Conservation (phyloP, 441 rosid species). For the Populus tomentosa region DNA sequence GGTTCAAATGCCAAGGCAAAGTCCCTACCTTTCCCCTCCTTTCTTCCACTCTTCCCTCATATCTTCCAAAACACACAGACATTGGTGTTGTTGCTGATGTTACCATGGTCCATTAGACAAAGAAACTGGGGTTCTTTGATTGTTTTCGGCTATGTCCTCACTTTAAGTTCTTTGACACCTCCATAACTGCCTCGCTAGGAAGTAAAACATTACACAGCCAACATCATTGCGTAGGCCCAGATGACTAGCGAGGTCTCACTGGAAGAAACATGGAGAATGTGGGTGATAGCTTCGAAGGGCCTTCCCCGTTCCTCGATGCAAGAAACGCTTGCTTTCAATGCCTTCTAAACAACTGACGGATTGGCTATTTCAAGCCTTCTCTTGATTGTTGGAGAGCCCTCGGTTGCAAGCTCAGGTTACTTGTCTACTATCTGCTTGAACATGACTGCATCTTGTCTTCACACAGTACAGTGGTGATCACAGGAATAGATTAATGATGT, state of each 20-base stretch:
- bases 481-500: too few relatives aligned
- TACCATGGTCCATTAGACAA: slow-evolving; percentile 74
- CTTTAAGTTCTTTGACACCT: slow-evolving; percentile 78
- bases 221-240: slow-evolving; percentile 72
- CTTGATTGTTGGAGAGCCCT: slow-evolving; percentile 72
- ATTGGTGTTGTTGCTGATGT: slow-evolving; percentile 69
- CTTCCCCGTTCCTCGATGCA: slow-evolving; percentile 84
- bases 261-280: slow-evolving; percentile 77
- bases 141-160: slow-evolving; percentile 90
- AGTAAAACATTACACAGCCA: slow-evolving; percentile 73
- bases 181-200: slow-evolving; percentile 72
- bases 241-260: slow-evolving; percentile 66
- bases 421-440: slow-evolving; percentile 67
- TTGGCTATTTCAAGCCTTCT: slow-evolving; percentile 86
- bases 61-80: slow-evolving; percentile 70
- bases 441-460: slow-evolving; percentile 88
- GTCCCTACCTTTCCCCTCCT: slow-evolving; percentile 68
- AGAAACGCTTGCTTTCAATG: slow-evolving; percentile 62
- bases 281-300: slow-evolving; percentile 71
- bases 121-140: slow-evolving; percentile 71
- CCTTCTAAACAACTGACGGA: slow-evolving; percentile 83
- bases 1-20: slow-evolving; percentile 78
- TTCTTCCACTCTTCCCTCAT: slow-evolving; percentile 63
- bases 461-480: slow-evolving; percentile 69
- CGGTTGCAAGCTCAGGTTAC: slow-evolving; percentile 71